Evolutionary conservation across 2,329 filamentous ascomycete species (phyloP).

Genomic region (Ceratocystis albifundus): DNA sequence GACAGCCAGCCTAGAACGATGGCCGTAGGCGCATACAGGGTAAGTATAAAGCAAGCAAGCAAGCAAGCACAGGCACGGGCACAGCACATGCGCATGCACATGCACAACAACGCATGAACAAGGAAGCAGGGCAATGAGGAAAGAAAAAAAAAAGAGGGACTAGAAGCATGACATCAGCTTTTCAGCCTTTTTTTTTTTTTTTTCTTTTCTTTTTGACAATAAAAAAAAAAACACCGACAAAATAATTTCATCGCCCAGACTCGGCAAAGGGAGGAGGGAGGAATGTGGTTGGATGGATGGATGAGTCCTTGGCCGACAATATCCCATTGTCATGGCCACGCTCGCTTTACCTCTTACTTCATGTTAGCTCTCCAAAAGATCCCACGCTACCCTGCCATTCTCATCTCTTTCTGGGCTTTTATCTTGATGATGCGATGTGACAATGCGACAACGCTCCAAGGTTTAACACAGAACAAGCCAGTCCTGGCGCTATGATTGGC

Average conservation of each 20-base stretch:
- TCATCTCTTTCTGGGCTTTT: not conserved
- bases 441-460: not conserved
- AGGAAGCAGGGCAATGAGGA: not conserved
- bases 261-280: not conserved
- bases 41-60: not conserved
- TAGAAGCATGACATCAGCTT: not conserved
- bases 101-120: not conserved
- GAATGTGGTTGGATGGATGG: too few species aligned
- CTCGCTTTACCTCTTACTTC: too few species aligned
- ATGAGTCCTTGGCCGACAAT: too few species aligned
- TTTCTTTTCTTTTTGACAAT: not conserved
- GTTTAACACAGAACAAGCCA: not conserved
- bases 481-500: not conserved
- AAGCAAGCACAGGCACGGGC: not conserved
- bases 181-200: constrained; percentile 6
- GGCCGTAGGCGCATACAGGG: too few species aligned
- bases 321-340: too few species aligned
- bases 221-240: not conserved
- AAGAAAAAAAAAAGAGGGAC: not conserved
- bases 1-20: too few species aligned
- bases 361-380: too few species aligned
- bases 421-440: not conserved
- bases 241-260: not conserved
- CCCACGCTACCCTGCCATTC: too few species aligned
- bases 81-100: not conserved